A percentile compares a stretch with the other conserved stretches of the same genome.
phyloP scores from a whole-genome alignment of 208 protist genomes.

The Acanthamoeba sp. region DNA sequence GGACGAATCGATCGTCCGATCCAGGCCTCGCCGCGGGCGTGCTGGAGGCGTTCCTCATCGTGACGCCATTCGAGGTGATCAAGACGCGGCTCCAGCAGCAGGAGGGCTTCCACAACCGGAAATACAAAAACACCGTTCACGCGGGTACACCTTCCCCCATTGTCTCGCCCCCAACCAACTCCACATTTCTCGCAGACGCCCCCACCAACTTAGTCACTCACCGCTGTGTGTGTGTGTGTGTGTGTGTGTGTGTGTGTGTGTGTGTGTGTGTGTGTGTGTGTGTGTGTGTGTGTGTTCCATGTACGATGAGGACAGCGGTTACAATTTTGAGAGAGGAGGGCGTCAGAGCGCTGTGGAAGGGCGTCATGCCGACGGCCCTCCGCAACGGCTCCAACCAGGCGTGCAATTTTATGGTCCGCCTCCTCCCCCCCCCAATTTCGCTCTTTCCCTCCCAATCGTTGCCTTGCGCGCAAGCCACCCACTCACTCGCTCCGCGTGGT shows the following conservation, averaged over 20 bases:
- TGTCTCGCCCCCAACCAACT: neutral
- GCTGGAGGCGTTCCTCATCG: constrained; percentile 76
- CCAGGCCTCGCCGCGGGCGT: constrained; percentile 77
- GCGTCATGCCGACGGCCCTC: constrained; percentile 75
- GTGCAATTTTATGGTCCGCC: constrained; percentile 65
- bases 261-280: neutral
- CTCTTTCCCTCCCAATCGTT: too few species aligned
- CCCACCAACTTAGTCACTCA: too few species aligned
- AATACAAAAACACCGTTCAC: constrained; percentile 75
- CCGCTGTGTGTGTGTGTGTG: neutral
- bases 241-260: neutral
- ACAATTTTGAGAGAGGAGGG: constrained; percentile 75
- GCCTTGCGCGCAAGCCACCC: neutral
- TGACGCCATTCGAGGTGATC: constrained; percentile 83
- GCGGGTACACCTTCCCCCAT: constrained; percentile 6
- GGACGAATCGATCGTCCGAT: too few species aligned
- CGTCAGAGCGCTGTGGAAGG: constrained; percentile 77
- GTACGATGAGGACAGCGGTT: neutral
- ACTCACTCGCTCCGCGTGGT: too few species aligned
- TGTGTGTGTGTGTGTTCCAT: neutral
- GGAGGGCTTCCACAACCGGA: constrained; percentile 50
- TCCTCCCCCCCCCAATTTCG: too few species aligned
- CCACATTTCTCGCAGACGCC: neutral
- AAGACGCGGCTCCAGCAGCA: constrained; percentile 81
- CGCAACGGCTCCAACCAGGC: constrained; percentile 82